Evolutionary conservation across 2,329 filamentous ascomycete genomes (phyloP), one percentile per base, ranked within the genome.

Genomic region (Cryphonectria nitschkei): DNA sequence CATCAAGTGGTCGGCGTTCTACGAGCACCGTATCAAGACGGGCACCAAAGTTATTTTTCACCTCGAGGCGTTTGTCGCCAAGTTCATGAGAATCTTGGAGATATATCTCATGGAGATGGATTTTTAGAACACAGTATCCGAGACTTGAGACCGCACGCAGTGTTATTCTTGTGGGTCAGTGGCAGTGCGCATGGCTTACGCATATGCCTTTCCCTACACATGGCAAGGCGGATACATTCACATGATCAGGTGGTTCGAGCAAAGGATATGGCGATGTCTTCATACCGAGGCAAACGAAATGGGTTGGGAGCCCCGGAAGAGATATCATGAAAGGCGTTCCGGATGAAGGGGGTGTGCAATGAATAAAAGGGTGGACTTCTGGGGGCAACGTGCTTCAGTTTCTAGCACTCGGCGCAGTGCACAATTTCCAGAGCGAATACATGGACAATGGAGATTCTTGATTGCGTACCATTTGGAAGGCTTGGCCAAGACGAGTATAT

Each of bases 41-140:
- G 96, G 96, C 67, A 94, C 88, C 72, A 99, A 99, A 86, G 93
- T 97, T 71, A 98, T 99, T 74, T 99, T 99, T 82, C 97, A 99
- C 78, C 84, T 99, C 4, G 97, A 99, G 82, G 96, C 96, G 3
- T 99, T 99, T 81, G 96, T 99, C 71, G 95, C 95, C 70, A 98
- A 98, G 84, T 97, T 98, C 80, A 98, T 99, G 95, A 89, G 95
- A 76, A 89, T 98, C 75, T 88, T 95, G 74, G 96, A 99, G 84
- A 95, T 94, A 90, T 97, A 90, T 78, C 81, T 91, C 70, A 95
- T 97, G 93, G 93, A 91, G 74, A 95, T 96, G 90, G 93, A 94
- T 68, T 84, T 89, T 82, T 89, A 79, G 83, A 56, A 22, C 7
- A 65, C 14, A n/a, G 26, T 8, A 26, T 29, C 39, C 8, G 26